Percentiles rank a stretch among this genome's conserved stretches.
phyloP scores from a whole-genome alignment of 176 grass and related monocot species.

The Aegilops tauschii region DNA sequence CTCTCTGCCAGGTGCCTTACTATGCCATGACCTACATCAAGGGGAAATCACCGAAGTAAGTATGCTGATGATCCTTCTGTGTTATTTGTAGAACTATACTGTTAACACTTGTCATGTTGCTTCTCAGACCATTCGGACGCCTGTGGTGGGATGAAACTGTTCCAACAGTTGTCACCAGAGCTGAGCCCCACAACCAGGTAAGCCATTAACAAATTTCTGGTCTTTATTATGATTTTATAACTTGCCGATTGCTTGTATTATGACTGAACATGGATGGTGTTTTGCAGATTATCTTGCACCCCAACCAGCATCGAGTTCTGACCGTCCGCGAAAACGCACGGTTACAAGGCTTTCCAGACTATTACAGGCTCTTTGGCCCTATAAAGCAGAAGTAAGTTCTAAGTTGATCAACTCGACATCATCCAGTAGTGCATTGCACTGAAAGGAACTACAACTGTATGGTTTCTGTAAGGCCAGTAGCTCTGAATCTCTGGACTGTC shows the following conservation, averaged over 20 bases:
- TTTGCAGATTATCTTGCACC: constrained; percentile 52
- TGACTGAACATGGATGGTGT: neutral
- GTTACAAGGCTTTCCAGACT: constrained; percentile 59
- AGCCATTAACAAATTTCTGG: neutral
- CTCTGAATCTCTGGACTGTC: neutral
- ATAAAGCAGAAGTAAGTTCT: constrained; percentile 61
- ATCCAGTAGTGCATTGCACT: too few relatives aligned
- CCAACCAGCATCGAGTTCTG: constrained; percentile 50
- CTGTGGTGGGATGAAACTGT: constrained; percentile 77
- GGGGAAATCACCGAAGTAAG: constrained; percentile 62
- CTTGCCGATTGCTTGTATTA: neutral
- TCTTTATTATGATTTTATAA: neutral
- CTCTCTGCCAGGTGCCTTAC: constrained; percentile 39
- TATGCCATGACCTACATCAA: constrained; percentile 73
- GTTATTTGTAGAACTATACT: neutral
- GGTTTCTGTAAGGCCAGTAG: too few relatives aligned
- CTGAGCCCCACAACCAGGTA: constrained; percentile 71
- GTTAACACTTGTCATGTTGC: neutral
- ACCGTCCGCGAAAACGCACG: constrained; percentile 61
- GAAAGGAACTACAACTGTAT: neutral
- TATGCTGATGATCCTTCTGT: neutral
- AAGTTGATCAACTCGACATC: neutral
- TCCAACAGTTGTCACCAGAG: constrained; percentile 62
- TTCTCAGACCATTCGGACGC: constrained; percentile 52
- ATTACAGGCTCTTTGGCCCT: constrained; percentile 45